Evolutionary conservation across 2,329 filamentous ascomycete genomes (phyloP), one percentile per base, ranked within the genome.

Genomic region (Sarocladium oryzae): DNA sequence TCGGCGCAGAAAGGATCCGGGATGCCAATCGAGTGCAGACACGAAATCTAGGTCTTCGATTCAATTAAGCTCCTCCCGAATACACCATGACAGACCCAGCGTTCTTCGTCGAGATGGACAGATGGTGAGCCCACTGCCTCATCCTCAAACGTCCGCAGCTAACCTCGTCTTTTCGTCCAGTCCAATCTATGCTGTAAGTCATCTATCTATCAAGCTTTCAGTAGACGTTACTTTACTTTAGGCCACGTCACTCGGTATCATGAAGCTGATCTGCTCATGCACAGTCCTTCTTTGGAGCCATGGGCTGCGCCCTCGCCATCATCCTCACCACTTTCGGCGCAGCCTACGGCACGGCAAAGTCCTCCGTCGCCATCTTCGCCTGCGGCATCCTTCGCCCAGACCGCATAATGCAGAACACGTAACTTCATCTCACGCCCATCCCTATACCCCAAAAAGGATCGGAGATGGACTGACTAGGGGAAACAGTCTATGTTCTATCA

Each of bases 261-360:
- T n/a, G n/a, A n/a, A n/a, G n/a, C n/a, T n/a, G n/a, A n/a, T n/a
- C n/a, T n/a, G n/a, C n/a, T n/a, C n/a, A n/a, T n/a, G n/a, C n/a
- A n/a, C n/a, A 70, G 68, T 67, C 68, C 59, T 70, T 71, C 59
- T 71, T 72, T 56, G 68, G 70, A 33, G 68, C 68, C 40, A 62
- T 72, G 54, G 69, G 69, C 50, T 70, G 68, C 57, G 59, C 63
- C 26, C 64, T 65, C 36, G 68, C 75, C 62, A 77, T 78, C 53
- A 68, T 77, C 61, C 73, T 78, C 66, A 74, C 74, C 58, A 76
- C 74, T 61, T 63, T 78, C 45, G 75, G 71, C 49, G 70, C 71
- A 49, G 64, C 69, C 48, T 73, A 73, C 56, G 71, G 71, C 49
- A 72, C 69, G 32, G 69, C 69, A 51, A 71, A 71, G 56, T 71